phyloP scores from a whole-genome alignment of 2,329 filamentous ascomycete species.

The Hymenoscyphus fraxineus region DNA sequence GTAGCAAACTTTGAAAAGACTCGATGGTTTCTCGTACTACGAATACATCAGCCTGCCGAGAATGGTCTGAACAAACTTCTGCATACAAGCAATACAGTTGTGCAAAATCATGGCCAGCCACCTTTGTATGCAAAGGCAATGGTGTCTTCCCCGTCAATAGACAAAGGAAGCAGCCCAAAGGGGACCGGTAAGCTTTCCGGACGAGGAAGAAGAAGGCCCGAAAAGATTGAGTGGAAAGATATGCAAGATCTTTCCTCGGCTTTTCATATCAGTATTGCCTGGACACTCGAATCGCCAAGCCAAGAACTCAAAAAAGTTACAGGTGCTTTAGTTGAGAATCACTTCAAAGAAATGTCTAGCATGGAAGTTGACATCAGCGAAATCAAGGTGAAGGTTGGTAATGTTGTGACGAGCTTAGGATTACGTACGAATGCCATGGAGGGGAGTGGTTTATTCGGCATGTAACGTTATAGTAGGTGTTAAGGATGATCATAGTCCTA shows the following conservation, averaged over 20 bases:
- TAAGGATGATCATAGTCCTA: not conserved
- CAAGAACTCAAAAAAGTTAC: slow-evolving; percentile 41
- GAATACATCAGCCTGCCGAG: slow-evolving; percentile 47
- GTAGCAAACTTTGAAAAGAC: slow-evolving; percentile 63
- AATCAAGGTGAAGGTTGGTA: slow-evolving; percentile 74
- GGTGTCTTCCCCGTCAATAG: not conserved
- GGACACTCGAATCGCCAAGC: slow-evolving; percentile 61
- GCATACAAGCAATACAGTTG: slow-evolving; percentile 60
- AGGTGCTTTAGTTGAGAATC: slow-evolving; percentile 17
- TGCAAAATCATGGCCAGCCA: slow-evolving; percentile 60
- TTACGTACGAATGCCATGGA: slow-evolving; percentile 32
- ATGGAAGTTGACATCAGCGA: slow-evolving; percentile 54
- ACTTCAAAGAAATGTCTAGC: slow-evolving; percentile 24
- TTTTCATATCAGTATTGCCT: slow-evolving; percentile 89
- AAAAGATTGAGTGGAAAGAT: slow-evolving; percentile 25
- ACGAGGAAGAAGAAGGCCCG: not conserved
- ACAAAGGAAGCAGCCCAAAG: not conserved
- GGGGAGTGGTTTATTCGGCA: slow-evolving; percentile 25
- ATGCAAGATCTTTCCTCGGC: slow-evolving; percentile 46
- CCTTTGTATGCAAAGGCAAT: slow-evolving; percentile 57
- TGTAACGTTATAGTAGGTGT: slow-evolving; percentile 13
- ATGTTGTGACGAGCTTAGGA: slow-evolving; percentile 54
- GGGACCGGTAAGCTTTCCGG: not conserved
- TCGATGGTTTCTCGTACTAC: slow-evolving; percentile 81
- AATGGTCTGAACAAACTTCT: slow-evolving; percentile 62